These are phyloP conservation scores for Botrytis pseudocinerea DNA, from an alignment of 2,329 filamentous ascomycete species.

Conservation along the genomic window DNA sequence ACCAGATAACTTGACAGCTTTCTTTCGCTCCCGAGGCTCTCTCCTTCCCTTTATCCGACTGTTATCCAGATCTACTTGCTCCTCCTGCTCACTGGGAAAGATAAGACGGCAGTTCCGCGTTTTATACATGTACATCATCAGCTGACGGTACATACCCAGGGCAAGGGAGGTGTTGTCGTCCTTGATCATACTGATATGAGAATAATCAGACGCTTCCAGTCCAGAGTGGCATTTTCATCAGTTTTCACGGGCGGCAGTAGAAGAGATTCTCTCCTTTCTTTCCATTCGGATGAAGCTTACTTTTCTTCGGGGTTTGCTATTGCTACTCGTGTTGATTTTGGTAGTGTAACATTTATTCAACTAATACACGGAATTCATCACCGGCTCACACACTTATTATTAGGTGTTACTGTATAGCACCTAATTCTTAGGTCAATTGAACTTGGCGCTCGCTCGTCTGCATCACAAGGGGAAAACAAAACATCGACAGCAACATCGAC, in stretches of 20 bases:
- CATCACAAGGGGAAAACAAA: neutral
- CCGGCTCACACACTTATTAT: neutral
- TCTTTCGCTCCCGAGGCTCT: neutral
- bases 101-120: too few species aligned
- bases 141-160: too few species aligned
- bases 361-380: neutral
- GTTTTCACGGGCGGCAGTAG: neutral
- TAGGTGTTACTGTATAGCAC: neutral
- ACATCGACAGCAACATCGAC: neutral
- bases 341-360: neutral
- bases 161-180: too few species aligned
- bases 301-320: neutral
- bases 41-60: neutral
- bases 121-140: too few species aligned
- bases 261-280: neutral
- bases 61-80: neutral
- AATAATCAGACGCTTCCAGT: too few species aligned
- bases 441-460: neutral
- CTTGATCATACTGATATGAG: too few species aligned
- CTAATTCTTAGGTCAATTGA: neutral
- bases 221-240: neutral
- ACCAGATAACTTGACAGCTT: neutral
- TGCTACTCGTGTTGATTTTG: neutral
- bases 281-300: neutral
- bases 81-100: too few species aligned